Base-by-base conservation (phyloP, 2,329 filamentous ascomycete species). In the Akanthomyces dipterigenus region DNA sequence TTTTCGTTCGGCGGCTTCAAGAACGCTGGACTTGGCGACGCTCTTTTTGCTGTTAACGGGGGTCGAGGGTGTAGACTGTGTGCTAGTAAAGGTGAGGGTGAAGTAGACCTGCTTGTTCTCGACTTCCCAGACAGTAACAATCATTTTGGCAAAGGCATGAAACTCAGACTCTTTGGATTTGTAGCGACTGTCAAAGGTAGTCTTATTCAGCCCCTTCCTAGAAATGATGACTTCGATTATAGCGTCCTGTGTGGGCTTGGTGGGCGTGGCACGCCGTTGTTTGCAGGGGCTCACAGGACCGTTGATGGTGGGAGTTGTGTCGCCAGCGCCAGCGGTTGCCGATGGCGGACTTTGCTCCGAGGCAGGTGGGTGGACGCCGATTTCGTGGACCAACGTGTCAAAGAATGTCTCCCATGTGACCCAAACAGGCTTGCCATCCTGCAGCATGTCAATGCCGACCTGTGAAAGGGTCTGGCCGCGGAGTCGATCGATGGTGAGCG, bases 51-150 rank as follows among this genome's bases (percentile, higher is more conserved):
- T 68, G 11, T 67, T 69, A 1, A 71, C 55, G 5, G 76, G 65
- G 0, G 71, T 68, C 0, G 76, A 68, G 2, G 71, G 60, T 0
- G 71, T 70, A 0, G 77, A 77, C 20, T 80, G 76, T 14, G 83
- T 81, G 63, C 81, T 86, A 12, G 88, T 92, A 63, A 93, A 92
- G 0, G 88, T 90, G 62, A 92, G 75, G 1, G 88, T 91, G 69
- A 86, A 92, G 72, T 88, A 91, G 11, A 81, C 84, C 65, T 87
- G 82, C 22, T 81, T 79, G 46, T 89, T 84, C 43, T 88, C 83
- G n/a, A 83, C 78, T 63, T 84, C 81, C 87, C 88, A 93, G 7
- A 90, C 82, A 0, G 86, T 89, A 24, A 92, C 84, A 51, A 91
- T 90, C 87, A 92, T 90, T 65, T 87, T 88, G 24, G 89, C 87